Percentiles rank a stretch among this genome's conserved stretches.
phyloP scores from a whole-genome alignment of 805 yeast genomes.

The Kluyveromyces nonfermentans region DNA sequence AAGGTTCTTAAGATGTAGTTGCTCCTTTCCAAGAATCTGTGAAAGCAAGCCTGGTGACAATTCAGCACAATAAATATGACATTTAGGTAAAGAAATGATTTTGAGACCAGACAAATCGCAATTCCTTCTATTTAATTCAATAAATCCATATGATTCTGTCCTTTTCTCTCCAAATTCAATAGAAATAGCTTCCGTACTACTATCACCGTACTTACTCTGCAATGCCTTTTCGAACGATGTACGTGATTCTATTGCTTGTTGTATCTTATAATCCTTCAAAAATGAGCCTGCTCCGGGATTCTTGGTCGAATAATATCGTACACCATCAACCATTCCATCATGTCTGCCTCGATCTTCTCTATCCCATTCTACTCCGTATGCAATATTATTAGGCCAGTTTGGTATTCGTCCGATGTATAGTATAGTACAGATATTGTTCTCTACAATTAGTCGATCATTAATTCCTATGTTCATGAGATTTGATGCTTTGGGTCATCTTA shows the following conservation, averaged over 20 bases:
- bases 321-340: constrained; percentile 49
- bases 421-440: constrained; percentile 53
- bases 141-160: constrained; percentile 60
- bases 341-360: constrained; percentile 58
- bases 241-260: constrained; percentile 27
- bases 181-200: constrained; percentile 20
- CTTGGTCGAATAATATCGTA: constrained; percentile 40
- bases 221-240: constrained; percentile 41
- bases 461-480: constrained; percentile 9
- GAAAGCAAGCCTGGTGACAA: neutral
- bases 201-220: constrained; percentile 36
- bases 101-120: constrained; percentile 36
- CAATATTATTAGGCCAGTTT: constrained; percentile 47
- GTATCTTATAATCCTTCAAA: constrained; percentile 11
- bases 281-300: constrained; percentile 17
- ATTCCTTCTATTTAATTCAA: constrained; percentile 40
- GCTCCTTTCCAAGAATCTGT: neutral
- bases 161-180: constrained; percentile 46
- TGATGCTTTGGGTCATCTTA: neutral
- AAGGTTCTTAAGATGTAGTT: constrained; percentile 29
- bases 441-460: constrained; percentile 28
- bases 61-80: constrained; percentile 26
- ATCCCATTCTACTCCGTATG: constrained; percentile 88
- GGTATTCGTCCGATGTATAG: constrained; percentile 51
- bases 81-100: constrained; percentile 42